Conservation (phyloP, 495 filamentous ascomycete species). For the Daldinia decipiens region DNA sequence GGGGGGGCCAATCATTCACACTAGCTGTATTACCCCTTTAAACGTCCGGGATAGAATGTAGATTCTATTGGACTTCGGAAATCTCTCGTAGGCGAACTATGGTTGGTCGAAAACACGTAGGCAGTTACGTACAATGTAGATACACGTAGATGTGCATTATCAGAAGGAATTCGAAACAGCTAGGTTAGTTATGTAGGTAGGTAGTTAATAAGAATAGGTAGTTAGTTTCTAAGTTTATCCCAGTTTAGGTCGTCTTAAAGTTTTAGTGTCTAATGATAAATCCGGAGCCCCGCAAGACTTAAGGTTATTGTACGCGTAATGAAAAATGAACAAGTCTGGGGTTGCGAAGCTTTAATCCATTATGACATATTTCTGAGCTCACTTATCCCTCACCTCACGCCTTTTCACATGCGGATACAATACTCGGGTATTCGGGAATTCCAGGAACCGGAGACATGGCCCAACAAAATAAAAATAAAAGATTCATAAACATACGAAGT, state of each 20-base stretch:
- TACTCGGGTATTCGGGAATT: neutral
- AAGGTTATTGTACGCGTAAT: slow-evolving; percentile 32
- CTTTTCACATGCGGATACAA: slow-evolving; percentile 17
- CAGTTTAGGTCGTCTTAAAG: no score
- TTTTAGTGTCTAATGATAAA: slow-evolving; percentile 30
- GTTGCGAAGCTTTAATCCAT: slow-evolving; percentile 4
- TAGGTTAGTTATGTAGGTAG: no score
- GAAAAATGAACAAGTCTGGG: slow-evolving; percentile 32
- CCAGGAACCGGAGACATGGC: neutral
- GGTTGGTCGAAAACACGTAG: slow-evolving; percentile 3
- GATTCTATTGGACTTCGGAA: slow-evolving; percentile 22
- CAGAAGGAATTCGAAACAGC: slow-evolving; percentile 20
- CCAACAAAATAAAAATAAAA: neutral
- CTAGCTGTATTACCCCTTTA: slow-evolving; percentile 13
- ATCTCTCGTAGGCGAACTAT: slow-evolving; percentile 8
- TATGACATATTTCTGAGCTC: slow-evolving; percentile 5
- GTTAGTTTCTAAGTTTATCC: slow-evolving; percentile 36
- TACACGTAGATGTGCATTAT: slow-evolving; percentile 11
- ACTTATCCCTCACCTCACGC: neutral
- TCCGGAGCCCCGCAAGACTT: slow-evolving; percentile 41
- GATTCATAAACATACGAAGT: no score
- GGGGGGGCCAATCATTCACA: slow-evolving; percentile 24
- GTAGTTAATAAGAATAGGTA: slow-evolving; percentile 13
- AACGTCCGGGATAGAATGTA: slow-evolving; percentile 17
- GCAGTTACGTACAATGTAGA: neutral